Percentiles rank a stretch among this genome's conserved stretches.
Evolutionary conservation across 1,284 basidiomycete species (phyloP).

Genomic region (Ustilago hordei): DNA sequence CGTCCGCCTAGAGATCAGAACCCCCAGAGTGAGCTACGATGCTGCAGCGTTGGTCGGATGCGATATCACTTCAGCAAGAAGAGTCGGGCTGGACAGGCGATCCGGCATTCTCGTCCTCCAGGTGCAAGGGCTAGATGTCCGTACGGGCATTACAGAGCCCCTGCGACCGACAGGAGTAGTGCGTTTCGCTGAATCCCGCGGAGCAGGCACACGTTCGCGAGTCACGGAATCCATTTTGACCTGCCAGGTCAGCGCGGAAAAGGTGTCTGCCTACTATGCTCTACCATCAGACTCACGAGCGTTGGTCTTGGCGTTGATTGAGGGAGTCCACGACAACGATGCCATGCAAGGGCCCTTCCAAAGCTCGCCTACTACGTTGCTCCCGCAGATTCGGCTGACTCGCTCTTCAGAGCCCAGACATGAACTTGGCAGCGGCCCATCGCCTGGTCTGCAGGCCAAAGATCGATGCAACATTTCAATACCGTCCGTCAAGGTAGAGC

Average conservation of each 20-base stretch:
- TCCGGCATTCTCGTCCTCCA: slow-evolving; percentile 53
- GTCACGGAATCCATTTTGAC: slow-evolving; percentile 14
- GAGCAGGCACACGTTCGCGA: not conserved
- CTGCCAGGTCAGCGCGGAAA: slow-evolving; percentile 19
- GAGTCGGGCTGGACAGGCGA: slow-evolving; percentile 35
- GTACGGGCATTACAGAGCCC: slow-evolving; percentile 17
- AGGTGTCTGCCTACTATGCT: slow-evolving; percentile 31
- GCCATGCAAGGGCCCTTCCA: slow-evolving; percentile 2
- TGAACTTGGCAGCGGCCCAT: not conserved
- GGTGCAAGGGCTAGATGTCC: slow-evolving; percentile 21
- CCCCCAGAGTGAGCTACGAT: slow-evolving; percentile 34
- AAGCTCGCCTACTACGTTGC: not conserved
- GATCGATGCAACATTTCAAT: slow-evolving; percentile 33
- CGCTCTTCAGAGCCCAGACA: not conserved
- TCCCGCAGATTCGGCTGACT: slow-evolving; percentile 23
- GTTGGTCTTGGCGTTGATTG: slow-evolving; percentile 30
- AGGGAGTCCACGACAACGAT: slow-evolving; percentile 18
- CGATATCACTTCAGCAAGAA: slow-evolving; percentile 13
- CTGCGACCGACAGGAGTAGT: slow-evolving; percentile 6
- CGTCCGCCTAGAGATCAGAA: slow-evolving; percentile 47
- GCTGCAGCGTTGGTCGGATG: slow-evolving; percentile 21
- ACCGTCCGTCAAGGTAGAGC: slow-evolving; percentile 38
- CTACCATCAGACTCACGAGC: slow-evolving; percentile 27
- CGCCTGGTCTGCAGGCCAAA: slow-evolving; percentile 5
- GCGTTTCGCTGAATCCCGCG: slow-evolving; percentile 24